A percentile compares a stretch with the other conserved stretches of the same genome.
These are phyloP conservation scores for Blastocystis sp. DNA, from an alignment of 352 stramenopile species.

Conservation along the genomic window DNA sequence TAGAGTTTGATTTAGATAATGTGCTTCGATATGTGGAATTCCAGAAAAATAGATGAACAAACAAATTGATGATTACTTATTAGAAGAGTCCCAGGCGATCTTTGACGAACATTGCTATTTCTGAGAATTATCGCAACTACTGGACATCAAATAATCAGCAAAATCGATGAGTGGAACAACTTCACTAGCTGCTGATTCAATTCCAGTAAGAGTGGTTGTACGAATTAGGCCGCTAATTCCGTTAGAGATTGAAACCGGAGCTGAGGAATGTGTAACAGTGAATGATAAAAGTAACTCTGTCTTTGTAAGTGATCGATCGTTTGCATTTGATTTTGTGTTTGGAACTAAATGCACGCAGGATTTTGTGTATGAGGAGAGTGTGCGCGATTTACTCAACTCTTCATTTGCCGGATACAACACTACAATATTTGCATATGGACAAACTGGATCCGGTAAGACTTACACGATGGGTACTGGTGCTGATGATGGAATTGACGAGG, in stretches of 20 bases:
- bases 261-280: background rate
- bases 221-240: slow-evolving; percentile 52
- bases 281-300: slow-evolving; percentile 11
- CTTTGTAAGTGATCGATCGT: slow-evolving; percentile 10
- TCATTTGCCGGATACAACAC: slow-evolving; percentile 64
- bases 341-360: slow-evolving; percentile 60
- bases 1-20: background rate
- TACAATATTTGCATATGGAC: slow-evolving; percentile 67
- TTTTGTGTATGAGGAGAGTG: slow-evolving; percentile 61
- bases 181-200: background rate
- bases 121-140: background rate
- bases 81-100: background rate
- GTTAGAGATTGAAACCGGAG: background rate
- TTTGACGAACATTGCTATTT: background rate
- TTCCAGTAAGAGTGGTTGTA: slow-evolving; percentile 60
- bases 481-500: background rate
- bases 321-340: slow-evolving; percentile 64
- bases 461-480: slow-evolving; percentile 65
- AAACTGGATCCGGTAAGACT: slow-evolving; percentile 67
- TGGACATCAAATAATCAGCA: background rate
- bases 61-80: background rate
- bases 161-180: background rate
- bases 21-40: background rate
- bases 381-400: slow-evolving; percentile 50
- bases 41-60: background rate